Percentiles rank a stretch among this genome's conserved stretches.
These are phyloP conservation scores for Penicillium capsulatum DNA, from an alignment of 2,329 filamentous ascomycete species.

Conservation along the genomic window DNA sequence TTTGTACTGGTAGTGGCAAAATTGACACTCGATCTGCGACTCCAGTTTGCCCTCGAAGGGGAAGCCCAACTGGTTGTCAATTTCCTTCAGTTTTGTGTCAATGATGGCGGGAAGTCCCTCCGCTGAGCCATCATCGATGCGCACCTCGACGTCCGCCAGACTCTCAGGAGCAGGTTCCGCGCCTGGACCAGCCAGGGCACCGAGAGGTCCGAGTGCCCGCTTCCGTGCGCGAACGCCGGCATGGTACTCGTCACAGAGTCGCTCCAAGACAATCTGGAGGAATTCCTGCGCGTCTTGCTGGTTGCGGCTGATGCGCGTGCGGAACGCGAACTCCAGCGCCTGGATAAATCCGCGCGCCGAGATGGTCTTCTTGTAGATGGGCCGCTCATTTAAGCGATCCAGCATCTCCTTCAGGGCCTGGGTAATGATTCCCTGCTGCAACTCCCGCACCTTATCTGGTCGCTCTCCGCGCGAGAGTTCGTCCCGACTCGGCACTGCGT, in stretches of 20 bases:
- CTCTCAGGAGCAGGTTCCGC: conserved; percentile 18
- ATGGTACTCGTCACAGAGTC: conserved; percentile 90
- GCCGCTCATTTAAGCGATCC: conserved; percentile 86
- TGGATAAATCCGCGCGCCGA: conserved; percentile 79
- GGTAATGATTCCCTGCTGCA: conserved; percentile 81
- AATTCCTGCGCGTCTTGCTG: conserved; percentile 99
- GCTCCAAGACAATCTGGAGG: conserved; percentile 85
- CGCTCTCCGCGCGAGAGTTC: conserved; percentile 35
- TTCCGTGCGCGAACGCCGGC: conserved; percentile 70
- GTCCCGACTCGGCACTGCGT: conserved; percentile 51
- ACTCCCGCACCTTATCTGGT: conserved; percentile 50
- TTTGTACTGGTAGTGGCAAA: conserved; percentile 83
- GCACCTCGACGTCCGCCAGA: conserved; percentile 32
- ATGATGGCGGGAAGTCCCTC: conserved; percentile 35
- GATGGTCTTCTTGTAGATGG: conserved; percentile 90
- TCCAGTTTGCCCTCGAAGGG: conserved; percentile 88
- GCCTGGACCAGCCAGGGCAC: conserved; percentile 17
- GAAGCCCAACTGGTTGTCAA: conserved; percentile 57
- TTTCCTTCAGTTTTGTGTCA: conserved; percentile 36
- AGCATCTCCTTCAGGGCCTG: conserved; percentile 86
- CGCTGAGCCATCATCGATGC: conserved; percentile 34
- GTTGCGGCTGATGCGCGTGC: conserved; percentile 83
- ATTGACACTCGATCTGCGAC: conserved; percentile 90
- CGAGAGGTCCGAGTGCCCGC: conserved; percentile 28
- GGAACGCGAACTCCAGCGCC: conserved; percentile 79